A percentile compares a stretch with the other conserved stretches of the same genome.
These are phyloP conservation scores for Leccinum olivaceopallidum DNA, from an alignment of 768 basidiomycete genomes.

Conservation along the genomic window DNA sequence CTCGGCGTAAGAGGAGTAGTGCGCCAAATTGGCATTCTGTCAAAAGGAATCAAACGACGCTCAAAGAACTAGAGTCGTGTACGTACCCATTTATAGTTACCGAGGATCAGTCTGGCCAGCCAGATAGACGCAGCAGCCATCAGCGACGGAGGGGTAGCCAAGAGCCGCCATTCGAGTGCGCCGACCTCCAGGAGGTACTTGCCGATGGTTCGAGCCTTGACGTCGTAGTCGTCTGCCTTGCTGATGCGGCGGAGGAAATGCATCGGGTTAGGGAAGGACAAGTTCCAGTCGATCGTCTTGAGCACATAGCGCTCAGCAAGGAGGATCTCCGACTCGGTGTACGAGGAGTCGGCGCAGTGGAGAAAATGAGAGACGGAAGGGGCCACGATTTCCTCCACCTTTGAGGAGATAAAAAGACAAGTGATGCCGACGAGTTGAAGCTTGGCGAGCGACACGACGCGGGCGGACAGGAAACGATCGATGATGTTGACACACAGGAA, in stretches of 20 bases:
- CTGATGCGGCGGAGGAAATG: conserved; percentile 86
- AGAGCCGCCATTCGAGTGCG: conserved; percentile 76
- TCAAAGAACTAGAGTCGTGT: not conserved
- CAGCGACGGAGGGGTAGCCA: conserved; percentile 69
- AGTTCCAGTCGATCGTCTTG: conserved; percentile 81
- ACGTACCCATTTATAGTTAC: conserved; percentile 86
- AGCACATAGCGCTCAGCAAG: conserved; percentile 89
- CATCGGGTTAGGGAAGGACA: conserved; percentile 86
- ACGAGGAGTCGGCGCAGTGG: conserved; percentile 75
- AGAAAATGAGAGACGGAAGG: conserved; percentile 83
- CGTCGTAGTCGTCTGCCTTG: conserved; percentile 92
- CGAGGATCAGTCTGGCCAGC: conserved; percentile 79
- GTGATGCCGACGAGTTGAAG: conserved; percentile 91
- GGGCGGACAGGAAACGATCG: conserved; percentile 68
- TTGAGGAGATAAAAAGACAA: conserved; percentile 84
- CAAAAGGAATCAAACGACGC: conserved; percentile 14
- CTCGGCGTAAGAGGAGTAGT: conserved; percentile 87
- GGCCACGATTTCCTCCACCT: conserved; percentile 91
- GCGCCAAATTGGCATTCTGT: conserved; percentile 80
- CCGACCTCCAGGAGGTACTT: conserved; percentile 92
- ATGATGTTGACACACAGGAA: conserved; percentile 89
- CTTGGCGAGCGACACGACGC: conserved; percentile 78
- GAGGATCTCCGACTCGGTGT: conserved; percentile 76
- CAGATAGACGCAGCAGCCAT: conserved; percentile 85
- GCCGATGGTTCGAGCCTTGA: conserved; percentile 80